Evolutionary conservation across 768 basidiomycete genomes (phyloP).

Genomic region (Tylopilus balloui): DNA sequence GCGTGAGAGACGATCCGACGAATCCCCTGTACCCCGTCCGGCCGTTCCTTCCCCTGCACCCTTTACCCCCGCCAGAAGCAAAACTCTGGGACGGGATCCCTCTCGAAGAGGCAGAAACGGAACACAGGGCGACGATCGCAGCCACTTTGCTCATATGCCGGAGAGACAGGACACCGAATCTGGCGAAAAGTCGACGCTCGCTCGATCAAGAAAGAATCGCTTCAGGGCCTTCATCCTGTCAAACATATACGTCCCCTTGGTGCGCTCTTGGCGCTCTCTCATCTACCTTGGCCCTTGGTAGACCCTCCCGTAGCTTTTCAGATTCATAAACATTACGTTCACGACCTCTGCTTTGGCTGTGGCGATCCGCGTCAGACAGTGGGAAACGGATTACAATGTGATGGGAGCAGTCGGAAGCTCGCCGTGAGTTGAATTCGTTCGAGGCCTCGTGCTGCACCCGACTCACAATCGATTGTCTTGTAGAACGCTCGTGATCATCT

Average conservation of each 20-base stretch:
- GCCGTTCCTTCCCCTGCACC: constrained; percentile 29
- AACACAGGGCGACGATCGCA: constrained; percentile 6
- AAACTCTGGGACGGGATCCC: constrained; percentile 63
- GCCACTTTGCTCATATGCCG: constrained; percentile 15
- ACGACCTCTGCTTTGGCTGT: constrained; percentile 75
- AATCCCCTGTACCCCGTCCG: constrained; percentile 22
- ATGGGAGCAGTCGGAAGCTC: constrained; percentile 80
- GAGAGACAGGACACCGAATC: constrained; percentile 28
- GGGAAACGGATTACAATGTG: constrained; percentile 46
- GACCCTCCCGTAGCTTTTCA: constrained; percentile 57
- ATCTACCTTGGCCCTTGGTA: constrained; percentile 1
- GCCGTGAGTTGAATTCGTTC: constrained; percentile 51
- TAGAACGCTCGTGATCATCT: constrained; percentile 80
- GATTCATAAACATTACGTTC: constrained; percentile 79
- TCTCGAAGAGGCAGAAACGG: constrained; percentile 42
- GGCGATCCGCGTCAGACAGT: constrained; percentile 66
- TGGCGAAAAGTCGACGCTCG: constrained; percentile 25
- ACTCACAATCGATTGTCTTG: background rate
- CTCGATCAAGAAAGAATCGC: constrained; percentile 40
- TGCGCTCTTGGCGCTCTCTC: constrained; percentile 32
- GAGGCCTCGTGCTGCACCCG: background rate
- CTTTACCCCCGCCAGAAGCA: constrained; percentile 51
- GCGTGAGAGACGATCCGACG: constrained; percentile 19
- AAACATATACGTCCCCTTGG: constrained; percentile 77
- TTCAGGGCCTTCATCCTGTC: constrained; percentile 64